Percentiles rank a stretch among this genome's conserved stretches.
phyloP scores from a whole-genome alignment of 139 green algal genomes.

The Coccomyxa sp. region DNA sequence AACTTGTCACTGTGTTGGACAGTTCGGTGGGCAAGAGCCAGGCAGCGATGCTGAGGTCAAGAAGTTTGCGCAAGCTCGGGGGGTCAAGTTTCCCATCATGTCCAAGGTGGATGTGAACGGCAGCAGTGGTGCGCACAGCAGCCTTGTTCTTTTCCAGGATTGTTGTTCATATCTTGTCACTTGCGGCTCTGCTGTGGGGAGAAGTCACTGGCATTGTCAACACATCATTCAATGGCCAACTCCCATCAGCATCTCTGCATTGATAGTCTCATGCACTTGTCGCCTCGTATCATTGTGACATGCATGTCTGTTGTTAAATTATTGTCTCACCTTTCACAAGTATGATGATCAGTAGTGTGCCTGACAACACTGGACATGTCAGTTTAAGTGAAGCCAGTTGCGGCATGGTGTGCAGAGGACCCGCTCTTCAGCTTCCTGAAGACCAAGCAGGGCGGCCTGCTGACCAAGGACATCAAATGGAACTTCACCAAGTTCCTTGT shows the following conservation, averaged over 20 bases:
- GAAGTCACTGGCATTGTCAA: too few species aligned
- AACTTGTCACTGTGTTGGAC: not conserved
- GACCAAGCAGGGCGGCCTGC: constrained; percentile 51
- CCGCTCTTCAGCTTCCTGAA: constrained; percentile 60
- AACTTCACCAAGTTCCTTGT: constrained; percentile 70
- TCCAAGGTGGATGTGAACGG: constrained; percentile 71
- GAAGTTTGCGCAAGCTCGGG: constrained; percentile 58
- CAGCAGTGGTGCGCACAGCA: constrained; percentile 3
- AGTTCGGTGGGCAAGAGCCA: constrained; percentile 56
- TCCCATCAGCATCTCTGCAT: too few species aligned
- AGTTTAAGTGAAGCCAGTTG: too few species aligned
- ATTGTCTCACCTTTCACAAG: too few species aligned
- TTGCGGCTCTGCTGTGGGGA: too few species aligned
- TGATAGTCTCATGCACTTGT: too few species aligned
- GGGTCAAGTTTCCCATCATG: constrained; percentile 55
- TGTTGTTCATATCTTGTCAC: not conserved
- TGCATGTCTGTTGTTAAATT: too few species aligned
- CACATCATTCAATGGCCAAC: too few species aligned
- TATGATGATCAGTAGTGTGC: too few species aligned
- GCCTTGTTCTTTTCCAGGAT: too few species aligned
- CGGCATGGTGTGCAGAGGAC: constrained; percentile 7
- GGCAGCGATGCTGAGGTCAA: constrained; percentile 63
- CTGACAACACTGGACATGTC: too few species aligned
- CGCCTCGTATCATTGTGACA: too few species aligned
- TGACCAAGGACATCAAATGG: constrained; percentile 57